Conservation (phyloP, 116 monocot species). For the Papilionanthe hybrid region DNA sequence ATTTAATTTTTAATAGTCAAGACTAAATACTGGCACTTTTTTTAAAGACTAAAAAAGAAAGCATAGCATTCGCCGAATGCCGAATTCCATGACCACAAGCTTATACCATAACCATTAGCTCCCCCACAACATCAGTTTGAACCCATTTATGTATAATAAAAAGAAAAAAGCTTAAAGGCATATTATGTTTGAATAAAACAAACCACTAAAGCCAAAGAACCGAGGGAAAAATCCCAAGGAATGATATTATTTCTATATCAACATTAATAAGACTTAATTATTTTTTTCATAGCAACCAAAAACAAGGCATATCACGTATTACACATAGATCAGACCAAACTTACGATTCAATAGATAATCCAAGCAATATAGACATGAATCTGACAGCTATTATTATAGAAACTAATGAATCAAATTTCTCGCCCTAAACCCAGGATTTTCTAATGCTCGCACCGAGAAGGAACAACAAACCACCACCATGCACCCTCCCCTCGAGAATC, state of each 20-base stretch:
- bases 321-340: background rate
- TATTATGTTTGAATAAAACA: too few species aligned
- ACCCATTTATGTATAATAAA: too few species aligned
- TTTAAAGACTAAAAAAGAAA: too few species aligned
- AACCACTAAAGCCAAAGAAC: too few species aligned
- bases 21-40: too few species aligned
- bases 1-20: too few species aligned
- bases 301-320: background rate
- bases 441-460: slow-evolving; percentile 68
- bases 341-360: background rate
- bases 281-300: background rate
- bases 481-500: slow-evolving; percentile 88
- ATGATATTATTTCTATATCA: background rate
- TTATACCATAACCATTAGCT: too few species aligned
- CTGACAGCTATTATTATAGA: background rate
- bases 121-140: too few species aligned
- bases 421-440: slow-evolving; percentile 31
- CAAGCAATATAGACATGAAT: background rate
- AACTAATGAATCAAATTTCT: slow-evolving; percentile 12
- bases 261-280: background rate
- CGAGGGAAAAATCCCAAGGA: too few species aligned
- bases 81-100: too few species aligned
- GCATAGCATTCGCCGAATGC: too few species aligned
- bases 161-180: too few species aligned
- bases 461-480: slow-evolving; percentile 86